A percentile compares a stretch with the other conserved stretches of the same genome.
These are phyloP conservation scores for Podospora didyma DNA, from an alignment of 495 filamentous ascomycete genomes.

Conservation along the genomic window DNA sequence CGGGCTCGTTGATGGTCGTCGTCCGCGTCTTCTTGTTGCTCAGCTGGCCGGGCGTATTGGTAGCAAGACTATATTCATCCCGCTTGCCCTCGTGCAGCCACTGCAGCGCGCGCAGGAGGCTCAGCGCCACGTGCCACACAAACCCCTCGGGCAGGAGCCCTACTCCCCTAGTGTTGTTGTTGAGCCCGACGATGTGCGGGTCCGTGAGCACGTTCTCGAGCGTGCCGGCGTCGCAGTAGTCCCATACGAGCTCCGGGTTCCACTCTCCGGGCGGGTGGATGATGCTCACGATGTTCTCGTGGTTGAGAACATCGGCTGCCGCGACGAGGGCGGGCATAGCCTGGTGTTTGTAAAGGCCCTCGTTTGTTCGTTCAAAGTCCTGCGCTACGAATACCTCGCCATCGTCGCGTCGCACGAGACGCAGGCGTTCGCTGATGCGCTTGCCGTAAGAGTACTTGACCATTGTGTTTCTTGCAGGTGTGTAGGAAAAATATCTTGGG, in stretches of 20 bases:
- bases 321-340: slow-evolving; percentile 5
- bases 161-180: neutral
- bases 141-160: slow-evolving; percentile 38
- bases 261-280: slow-evolving; percentile 9
- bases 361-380: neutral
- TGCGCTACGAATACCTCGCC: slow-evolving; percentile 18
- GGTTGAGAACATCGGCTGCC: slow-evolving; percentile 31
- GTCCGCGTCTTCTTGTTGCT: slow-evolving; percentile 1
- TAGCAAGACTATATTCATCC: slow-evolving; percentile 11
- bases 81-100: slow-evolving; percentile 40
- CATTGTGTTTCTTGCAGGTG: neutral
- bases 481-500: neutral
- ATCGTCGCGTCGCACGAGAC: slow-evolving; percentile 25
- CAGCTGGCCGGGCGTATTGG: no score
- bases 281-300: slow-evolving; percentile 39
- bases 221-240: slow-evolving; percentile 38
- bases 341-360: neutral
- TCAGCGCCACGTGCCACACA: slow-evolving; percentile 42
- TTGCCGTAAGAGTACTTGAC: slow-evolving; percentile 3
- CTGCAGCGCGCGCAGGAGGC: slow-evolving; percentile 34
- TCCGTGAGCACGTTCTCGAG: slow-evolving; percentile 28
- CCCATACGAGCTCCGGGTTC: slow-evolving; percentile 25
- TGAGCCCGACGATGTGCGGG: neutral
- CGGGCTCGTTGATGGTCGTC: slow-evolving; percentile 14
- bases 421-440: neutral